Conservation (phyloP, 2,329 filamentous ascomycete species). For the Ophiognomonia clavigignenti-juglandacearum region DNA sequence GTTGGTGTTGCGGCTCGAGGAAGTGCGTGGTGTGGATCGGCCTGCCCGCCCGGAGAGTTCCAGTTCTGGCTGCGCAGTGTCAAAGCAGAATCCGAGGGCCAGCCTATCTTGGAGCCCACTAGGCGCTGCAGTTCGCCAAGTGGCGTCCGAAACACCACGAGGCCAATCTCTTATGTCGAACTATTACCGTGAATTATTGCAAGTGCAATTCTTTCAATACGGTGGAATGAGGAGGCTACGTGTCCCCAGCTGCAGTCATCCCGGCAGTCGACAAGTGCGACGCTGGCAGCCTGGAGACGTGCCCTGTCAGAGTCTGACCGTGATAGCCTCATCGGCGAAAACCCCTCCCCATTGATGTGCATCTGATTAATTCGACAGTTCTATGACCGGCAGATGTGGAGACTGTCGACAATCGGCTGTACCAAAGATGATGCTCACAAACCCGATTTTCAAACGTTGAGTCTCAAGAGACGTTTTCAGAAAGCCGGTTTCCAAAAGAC, state of each 20-base stretch:
- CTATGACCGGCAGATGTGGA: background rate
- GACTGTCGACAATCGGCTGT: too few relatives aligned
- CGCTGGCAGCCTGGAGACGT: background rate
- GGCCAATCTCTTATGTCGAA: background rate
- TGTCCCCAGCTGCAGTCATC: constrained; percentile 1
- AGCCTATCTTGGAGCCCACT: constrained; percentile 4
- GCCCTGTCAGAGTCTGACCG: background rate
- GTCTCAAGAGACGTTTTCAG: too few relatives aligned
- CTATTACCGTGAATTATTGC: background rate
- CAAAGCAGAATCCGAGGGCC: constrained; percentile 9
- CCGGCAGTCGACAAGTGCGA: background rate
- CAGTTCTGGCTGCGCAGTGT: constrained; percentile 6
- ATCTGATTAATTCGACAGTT: background rate
- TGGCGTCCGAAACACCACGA: background rate
- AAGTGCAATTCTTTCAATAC: constrained; percentile 3
- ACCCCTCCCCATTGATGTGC: too few relatives aligned
- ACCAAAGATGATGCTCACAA: too few relatives aligned
- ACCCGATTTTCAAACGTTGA: too few relatives aligned
- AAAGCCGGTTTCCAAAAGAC: too few relatives aligned
- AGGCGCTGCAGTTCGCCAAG: constrained; percentile 11
- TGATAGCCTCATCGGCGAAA: background rate
- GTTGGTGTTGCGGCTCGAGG: constrained; percentile 4
- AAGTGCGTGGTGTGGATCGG: constrained; percentile 13
- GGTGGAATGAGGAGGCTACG: background rate
- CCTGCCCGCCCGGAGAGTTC: background rate